A percentile compares a stretch with the other conserved stretches of the same genome.
Evolutionary conservation across 306 rosid species (phyloP).

Genomic region (Glycine soja): DNA sequence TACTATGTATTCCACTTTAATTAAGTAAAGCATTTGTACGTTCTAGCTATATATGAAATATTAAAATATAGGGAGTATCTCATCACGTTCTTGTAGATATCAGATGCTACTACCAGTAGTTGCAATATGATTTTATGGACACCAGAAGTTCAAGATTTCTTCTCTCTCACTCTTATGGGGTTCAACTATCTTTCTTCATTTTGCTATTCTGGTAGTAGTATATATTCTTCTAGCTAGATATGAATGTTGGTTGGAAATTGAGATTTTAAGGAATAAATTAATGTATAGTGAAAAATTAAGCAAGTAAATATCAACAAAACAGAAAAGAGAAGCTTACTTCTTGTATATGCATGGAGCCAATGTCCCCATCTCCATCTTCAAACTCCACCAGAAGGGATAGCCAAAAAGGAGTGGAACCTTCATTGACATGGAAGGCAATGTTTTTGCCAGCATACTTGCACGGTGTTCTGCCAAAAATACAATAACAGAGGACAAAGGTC

Average conservation of each 20-base stretch:
- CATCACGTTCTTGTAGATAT: not conserved
- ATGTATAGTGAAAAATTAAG: slow-evolving; percentile 10
- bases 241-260: not conserved
- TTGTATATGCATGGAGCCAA: slow-evolving; percentile 81
- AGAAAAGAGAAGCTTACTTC: slow-evolving; percentile 52
- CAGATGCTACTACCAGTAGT: not conserved
- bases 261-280: not conserved
- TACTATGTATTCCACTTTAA: not conserved
- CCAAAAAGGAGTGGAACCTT: slow-evolving; percentile 89
- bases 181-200: not conserved
- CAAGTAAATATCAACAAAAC: slow-evolving; percentile 16
- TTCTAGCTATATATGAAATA: not conserved
- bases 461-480: slow-evolving; percentile 58
- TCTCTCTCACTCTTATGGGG: not conserved
- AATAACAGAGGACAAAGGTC: slow-evolving; percentile 5
- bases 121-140: not conserved
- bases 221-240: not conserved
- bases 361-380: slow-evolving; percentile 91
- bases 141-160: not conserved
- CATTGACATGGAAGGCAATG: slow-evolving; percentile 81
- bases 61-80: not conserved
- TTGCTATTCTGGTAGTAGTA: not conserved
- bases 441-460: slow-evolving; percentile 75
- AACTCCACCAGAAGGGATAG: slow-evolving; percentile 80
- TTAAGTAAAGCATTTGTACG: not conserved